Base-by-base conservation (phyloP, 225 moss, liverwort and hornwort species). In the Neckera pumila region DNA sequence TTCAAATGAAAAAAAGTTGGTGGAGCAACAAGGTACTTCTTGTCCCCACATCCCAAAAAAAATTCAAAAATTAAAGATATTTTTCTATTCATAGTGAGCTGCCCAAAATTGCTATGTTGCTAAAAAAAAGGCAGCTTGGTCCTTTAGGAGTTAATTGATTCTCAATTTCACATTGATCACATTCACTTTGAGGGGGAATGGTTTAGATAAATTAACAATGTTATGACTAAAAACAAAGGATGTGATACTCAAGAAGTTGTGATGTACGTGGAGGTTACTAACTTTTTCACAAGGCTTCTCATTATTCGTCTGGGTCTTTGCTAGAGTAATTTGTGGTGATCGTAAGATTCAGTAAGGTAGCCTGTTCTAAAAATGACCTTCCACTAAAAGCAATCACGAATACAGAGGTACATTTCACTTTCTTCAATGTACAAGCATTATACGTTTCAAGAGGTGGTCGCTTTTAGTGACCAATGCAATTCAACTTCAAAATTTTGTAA, bases 391-490 rank as follows among this genome's bases (percentile, higher is more conserved):
- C 20, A 8, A 66, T 6, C 36, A 36, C 25, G 23, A 40, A 25
- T 33, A 38, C 0, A 12, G 0, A 38, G 38, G 14, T 40, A 40
- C 3, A 70, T 40, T 38, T 25, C 25, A 0, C 22, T 33, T 40
- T 70, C 14, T 70, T 40, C 38, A 70, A 40, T n/a, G 25, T 40
- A 70, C 1, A 0, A 38, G 23, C 2, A 38, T 4, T 38, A 2
- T 38, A 38, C 13, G 14, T 70, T 70, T 70, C 0, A 70, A 0
- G 23, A 14, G 14, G 40, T 40, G 13, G 12, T 4, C 0, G 2
- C 7, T 23, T 38, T 38, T 38, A 23, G 14, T 38, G 23, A 22
- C 4, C 1, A 2, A 0, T 36, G 0, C 2, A 2, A 40, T 40
- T 25, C 14, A 40, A 40, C 14, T 40, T 40, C 14, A 40, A 40